Conservation (phyloP, 768 basidiomycete species). For the Leucocoprinus sp. region DNA sequence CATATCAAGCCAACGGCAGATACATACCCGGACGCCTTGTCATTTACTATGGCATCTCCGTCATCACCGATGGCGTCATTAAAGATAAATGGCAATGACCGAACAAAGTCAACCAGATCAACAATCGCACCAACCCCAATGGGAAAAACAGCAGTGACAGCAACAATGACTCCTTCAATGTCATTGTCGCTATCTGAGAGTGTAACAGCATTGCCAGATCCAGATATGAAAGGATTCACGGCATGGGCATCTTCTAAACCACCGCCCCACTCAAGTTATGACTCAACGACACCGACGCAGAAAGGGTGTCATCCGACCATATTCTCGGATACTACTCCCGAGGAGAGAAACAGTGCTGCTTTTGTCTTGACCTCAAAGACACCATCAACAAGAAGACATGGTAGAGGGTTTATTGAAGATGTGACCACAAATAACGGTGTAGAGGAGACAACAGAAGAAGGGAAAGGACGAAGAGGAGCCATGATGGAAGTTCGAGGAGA, state of each 20-base stretch:
- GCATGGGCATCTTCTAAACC: conserved; percentile 44
- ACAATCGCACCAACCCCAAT: too few relatives aligned
- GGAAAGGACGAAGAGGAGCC: conserved; percentile 7
- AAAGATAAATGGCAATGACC: too few relatives aligned
- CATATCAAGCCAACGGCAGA: too few relatives aligned
- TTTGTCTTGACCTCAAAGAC: neutral
- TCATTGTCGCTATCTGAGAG: too few relatives aligned
- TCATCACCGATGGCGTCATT: too few relatives aligned
- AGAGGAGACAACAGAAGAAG: conserved; percentile 16
- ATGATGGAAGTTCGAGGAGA: conserved; percentile 18
- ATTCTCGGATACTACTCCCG: conserved; percentile 49
- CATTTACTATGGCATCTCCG: conserved; percentile 1
- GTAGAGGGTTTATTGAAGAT: conserved; percentile 10
- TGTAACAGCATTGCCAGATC: too few relatives aligned
- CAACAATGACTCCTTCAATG: too few relatives aligned
- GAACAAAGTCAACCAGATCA: too few relatives aligned
- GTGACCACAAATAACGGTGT: conserved; percentile 9
- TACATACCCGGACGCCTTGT: too few relatives aligned
- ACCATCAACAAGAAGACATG: conserved; percentile 6
- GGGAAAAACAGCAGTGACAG: neutral
- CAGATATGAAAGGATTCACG: conserved; percentile 29
- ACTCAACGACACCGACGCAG: too few relatives aligned
- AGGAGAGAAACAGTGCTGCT: conserved; percentile 21
- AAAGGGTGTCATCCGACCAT: too few relatives aligned
- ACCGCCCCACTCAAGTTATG: too few relatives aligned